A percentile compares a stretch with the other conserved stretches of the same genome.
These are phyloP conservation scores for Globisporangium middletonii DNA, from an alignment of 352 stramenopile species.

Conservation along the genomic window DNA sequence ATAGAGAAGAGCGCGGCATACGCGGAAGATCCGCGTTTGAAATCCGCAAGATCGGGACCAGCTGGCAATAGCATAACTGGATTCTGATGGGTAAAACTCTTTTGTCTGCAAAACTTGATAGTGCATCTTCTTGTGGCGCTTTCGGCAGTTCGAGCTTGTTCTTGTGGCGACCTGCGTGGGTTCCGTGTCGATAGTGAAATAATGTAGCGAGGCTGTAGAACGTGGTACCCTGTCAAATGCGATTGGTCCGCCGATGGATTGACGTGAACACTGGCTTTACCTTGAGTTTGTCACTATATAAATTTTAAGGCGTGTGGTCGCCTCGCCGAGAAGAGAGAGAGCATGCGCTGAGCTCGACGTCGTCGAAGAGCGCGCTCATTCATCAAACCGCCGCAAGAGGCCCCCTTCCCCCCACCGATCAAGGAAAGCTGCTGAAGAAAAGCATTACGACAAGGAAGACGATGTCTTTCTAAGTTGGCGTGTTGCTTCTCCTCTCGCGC, in stretches of 20 bases:
- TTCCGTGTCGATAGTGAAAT: background rate
- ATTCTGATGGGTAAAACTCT: background rate
- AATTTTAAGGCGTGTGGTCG: background rate
- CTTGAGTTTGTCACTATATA: background rate
- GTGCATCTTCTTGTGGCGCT: background rate
- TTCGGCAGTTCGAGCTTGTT: background rate
- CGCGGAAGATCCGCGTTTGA: too few species aligned
- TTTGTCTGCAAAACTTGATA: background rate
- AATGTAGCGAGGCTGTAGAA: background rate
- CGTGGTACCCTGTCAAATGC: background rate
- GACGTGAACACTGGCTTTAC: background rate
- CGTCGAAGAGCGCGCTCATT: conserved; percentile 26
- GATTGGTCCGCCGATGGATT: background rate
- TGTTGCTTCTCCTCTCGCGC: conserved; percentile 44
- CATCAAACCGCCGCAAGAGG: conserved; percentile 60
- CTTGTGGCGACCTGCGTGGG: background rate
- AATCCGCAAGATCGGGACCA: too few species aligned
- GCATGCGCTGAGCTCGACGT: background rate
- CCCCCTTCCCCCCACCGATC: conserved; percentile 49
- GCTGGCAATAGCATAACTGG: background rate
- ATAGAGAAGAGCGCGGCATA: too few species aligned
- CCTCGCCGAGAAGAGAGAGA: background rate
- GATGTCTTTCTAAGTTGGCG: conserved; percentile 88
- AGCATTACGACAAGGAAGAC: conserved; percentile 74
- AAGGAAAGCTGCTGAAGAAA: conserved; percentile 66